Percentiles rank a stretch among this genome's conserved stretches.
phyloP scores from a whole-genome alignment of 306 rosid genomes.

The Bauhinia variegata region DNA sequence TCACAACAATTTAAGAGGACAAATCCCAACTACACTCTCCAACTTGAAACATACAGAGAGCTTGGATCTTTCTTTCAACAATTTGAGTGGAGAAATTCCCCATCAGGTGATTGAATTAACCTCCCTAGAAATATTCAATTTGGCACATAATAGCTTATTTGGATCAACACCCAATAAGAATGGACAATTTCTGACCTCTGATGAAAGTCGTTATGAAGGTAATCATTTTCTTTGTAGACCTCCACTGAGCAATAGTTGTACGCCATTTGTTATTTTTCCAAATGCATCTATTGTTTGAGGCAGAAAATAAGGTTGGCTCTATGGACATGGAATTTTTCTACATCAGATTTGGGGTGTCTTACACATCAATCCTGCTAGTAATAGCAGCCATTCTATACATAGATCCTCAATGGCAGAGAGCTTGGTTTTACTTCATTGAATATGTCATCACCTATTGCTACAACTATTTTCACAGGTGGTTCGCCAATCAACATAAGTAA shows the following conservation, averaged over 20 bases:
- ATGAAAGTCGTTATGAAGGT: neutral
- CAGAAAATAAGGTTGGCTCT: neutral
- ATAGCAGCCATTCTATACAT: neutral
- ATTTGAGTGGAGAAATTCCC: neutral
- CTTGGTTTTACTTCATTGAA: slow-evolving; percentile 5
- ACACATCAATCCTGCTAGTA: neutral
- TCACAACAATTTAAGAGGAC: neutral
- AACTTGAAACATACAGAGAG: neutral
- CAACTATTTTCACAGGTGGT: too few species aligned
- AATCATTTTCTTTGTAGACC: slow-evolving; percentile 5
- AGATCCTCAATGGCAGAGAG: neutral
- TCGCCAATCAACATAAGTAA: too few species aligned
- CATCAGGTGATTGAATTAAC: neutral
- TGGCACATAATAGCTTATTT: neutral
- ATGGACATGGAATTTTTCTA: neutral
- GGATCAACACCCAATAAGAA: neutral
- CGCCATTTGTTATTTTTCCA: too few species aligned
- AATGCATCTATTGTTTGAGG: too few species aligned
- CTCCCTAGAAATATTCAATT: neutral
- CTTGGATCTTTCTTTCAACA: neutral
- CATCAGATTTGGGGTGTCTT: neutral
- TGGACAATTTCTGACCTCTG: neutral
- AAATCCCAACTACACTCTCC: neutral
- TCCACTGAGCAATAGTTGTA: neutral
- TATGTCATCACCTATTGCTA: neutral